A percentile compares a stretch with the other conserved stretches of the same genome.
Evolutionary conservation across 75 land plant species (phyloP).

Genomic region (Azolla pinnata): DNA sequence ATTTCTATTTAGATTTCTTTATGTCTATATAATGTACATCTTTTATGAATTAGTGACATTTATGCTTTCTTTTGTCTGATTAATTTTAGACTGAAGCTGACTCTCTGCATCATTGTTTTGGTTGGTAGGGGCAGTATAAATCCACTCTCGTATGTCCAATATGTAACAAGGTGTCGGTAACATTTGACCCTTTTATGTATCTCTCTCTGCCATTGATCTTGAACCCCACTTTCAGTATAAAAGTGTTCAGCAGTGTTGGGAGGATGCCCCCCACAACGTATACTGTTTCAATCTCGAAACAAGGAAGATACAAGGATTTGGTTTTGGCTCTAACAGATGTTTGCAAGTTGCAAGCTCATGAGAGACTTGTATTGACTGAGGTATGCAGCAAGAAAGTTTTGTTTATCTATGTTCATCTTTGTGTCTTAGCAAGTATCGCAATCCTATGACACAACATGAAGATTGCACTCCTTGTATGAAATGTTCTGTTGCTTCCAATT

Average conservation of each 20-base stretch:
- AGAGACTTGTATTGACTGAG: constrained; percentile 50
- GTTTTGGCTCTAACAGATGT: constrained; percentile 27
- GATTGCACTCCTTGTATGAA: too few relatives aligned
- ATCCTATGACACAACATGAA: too few relatives aligned
- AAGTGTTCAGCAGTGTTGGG: constrained; percentile 57
- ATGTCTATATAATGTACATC: too few relatives aligned
- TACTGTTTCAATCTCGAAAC: constrained; percentile 45
- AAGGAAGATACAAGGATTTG: constrained; percentile 49
- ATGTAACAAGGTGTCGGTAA: constrained; percentile 66
- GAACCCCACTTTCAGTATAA: constrained; percentile 45
- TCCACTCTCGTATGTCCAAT: constrained; percentile 76
- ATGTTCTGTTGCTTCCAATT: constrained; percentile 2
- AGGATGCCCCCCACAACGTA: constrained; percentile 52
- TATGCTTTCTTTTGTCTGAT: too few relatives aligned
- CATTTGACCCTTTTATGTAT: constrained; percentile 87
- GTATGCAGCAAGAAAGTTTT: constrained; percentile 23
- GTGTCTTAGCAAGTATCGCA: too few relatives aligned
- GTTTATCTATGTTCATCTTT: too few relatives aligned
- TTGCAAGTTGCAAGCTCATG: constrained; percentile 38
- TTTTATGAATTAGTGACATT: too few relatives aligned
- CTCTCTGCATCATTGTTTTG: too few relatives aligned
- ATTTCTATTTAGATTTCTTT: too few relatives aligned
- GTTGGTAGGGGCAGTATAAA: constrained; percentile 69
- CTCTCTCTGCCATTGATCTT: constrained; percentile 64
- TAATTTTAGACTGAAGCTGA: too few relatives aligned